Conservation (phyloP, 2,329 filamentous ascomycete species). For the Fusarium sp. region DNA sequence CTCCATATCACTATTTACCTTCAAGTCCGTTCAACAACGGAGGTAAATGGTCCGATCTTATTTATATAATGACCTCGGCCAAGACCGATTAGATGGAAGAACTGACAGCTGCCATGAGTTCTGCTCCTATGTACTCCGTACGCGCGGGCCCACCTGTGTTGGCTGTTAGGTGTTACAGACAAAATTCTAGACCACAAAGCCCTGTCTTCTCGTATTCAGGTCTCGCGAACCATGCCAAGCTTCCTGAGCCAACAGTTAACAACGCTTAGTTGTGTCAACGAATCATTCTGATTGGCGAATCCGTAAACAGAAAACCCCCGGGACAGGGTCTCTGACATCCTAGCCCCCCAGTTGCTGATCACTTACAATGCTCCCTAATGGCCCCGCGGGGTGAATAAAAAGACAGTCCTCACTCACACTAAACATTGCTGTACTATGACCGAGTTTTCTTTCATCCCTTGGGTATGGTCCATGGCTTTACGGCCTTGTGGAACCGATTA, state of each 20-base stretch:
- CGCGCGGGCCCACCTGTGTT: conserved; percentile 2
- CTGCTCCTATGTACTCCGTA: too few species aligned
- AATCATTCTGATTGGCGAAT: conserved; percentile 13
- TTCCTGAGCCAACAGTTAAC: conserved; percentile 3
- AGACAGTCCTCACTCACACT: too few species aligned
- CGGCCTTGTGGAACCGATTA: conserved; percentile 26
- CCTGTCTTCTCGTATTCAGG: conserved; percentile 24
- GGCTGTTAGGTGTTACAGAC: conserved; percentile 10
- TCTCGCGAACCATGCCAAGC: conserved; percentile 22
- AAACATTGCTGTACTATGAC: too few species aligned
- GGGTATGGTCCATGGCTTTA: conserved; percentile 6
- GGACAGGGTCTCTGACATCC: conserved; percentile 19
- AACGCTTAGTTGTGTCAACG: conserved; percentile 6
- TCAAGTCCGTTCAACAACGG: background rate
- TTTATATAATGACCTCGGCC: conserved; percentile 3
- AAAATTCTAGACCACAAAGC: conserved; percentile 22
- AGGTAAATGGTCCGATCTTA: background rate
- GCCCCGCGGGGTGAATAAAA: background rate
- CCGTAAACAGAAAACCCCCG: conserved; percentile 32
- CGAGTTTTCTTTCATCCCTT: too few species aligned
- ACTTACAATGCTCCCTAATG: conserved; percentile 1
- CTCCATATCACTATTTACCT: background rate
- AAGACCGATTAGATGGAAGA: conserved; percentile 7
- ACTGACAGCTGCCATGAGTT: conserved; percentile 22
- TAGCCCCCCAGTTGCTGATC: conserved; percentile 29